Evolutionary conservation across 2,329 filamentous ascomycete genomes (phyloP).

Genomic region (Talaromyces sp.): DNA sequence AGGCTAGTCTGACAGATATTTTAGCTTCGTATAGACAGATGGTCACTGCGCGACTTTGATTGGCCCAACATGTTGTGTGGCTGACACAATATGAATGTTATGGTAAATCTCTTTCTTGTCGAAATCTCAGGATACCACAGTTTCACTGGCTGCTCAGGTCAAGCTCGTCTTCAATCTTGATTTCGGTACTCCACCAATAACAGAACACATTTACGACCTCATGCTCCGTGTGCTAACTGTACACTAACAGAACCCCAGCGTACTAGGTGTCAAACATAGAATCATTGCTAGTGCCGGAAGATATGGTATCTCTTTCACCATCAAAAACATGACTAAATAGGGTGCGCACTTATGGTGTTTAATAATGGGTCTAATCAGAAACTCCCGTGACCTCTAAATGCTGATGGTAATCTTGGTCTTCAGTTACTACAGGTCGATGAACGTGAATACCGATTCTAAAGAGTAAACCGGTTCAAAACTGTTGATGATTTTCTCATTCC

Average conservation of each 20-base stretch:
- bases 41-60: not conserved
- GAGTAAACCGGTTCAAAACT: not conserved
- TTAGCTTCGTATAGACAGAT: not conserved
- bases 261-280: not conserved
- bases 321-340: not conserved
- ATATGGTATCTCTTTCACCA: not conserved
- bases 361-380: not conserved
- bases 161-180: not conserved
- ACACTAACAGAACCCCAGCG: not conserved
- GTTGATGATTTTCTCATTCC: not conserved
- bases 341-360: not conserved
- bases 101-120: not conserved
- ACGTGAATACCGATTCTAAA: not conserved
- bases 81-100: not conserved
- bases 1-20: not conserved
- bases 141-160: not conserved
- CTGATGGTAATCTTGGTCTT: not conserved
- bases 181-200: not conserved
- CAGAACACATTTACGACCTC: not conserved
- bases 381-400: not conserved
- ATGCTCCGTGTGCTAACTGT: not conserved
- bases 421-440: not conserved
- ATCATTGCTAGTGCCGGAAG: no score
- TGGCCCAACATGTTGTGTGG: not conserved
- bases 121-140: not conserved